Evolutionary conservation across 192 early-diverging fungal genomes (phyloP).

Genomic region (Umbelopsis vinacea): DNA sequence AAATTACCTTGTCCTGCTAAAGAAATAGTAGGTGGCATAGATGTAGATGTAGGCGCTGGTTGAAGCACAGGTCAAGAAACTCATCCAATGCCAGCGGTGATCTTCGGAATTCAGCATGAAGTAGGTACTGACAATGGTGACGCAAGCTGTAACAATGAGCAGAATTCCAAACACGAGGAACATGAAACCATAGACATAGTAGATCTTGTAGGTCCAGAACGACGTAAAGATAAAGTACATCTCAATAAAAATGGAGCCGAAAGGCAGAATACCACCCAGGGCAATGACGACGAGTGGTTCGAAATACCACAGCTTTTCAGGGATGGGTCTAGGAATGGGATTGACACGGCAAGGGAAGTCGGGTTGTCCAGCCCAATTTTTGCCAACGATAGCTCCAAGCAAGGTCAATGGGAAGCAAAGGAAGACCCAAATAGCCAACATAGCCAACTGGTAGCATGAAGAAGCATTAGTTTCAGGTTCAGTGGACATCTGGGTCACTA

Average conservation of each 20-base stretch:
- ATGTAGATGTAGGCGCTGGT: slow-evolving; percentile 77
- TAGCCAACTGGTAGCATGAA: slow-evolving; percentile 52
- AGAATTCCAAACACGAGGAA: slow-evolving; percentile 74
- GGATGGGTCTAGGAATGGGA: slow-evolving; percentile 78
- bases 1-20: slow-evolving; percentile 67
- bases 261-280: slow-evolving; percentile 72
- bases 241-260: slow-evolving; percentile 84
- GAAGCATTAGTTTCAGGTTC: not conserved
- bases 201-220: slow-evolving; percentile 78
- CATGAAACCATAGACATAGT: slow-evolving; percentile 83
- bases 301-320: slow-evolving; percentile 71
- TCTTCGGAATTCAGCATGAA: slow-evolving; percentile 81
- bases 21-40: slow-evolving; percentile 80
- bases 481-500: not conserved
- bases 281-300: slow-evolving; percentile 65
- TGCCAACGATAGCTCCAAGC: slow-evolving; percentile 71
- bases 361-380: slow-evolving; percentile 61
- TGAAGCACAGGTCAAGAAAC: slow-evolving; percentile 76
- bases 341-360: slow-evolving; percentile 81
- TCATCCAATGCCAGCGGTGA: slow-evolving; percentile 84
- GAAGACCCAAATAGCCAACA: slow-evolving; percentile 74
- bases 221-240: slow-evolving; percentile 84
- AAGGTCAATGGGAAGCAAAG: slow-evolving; percentile 71
- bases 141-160: slow-evolving; percentile 69
- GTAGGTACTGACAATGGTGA: slow-evolving; percentile 76